These are phyloP conservation scores for Daldinia eschscholtzii DNA, from an alignment of 2,329 filamentous ascomycete species.

Conservation along the genomic window DNA sequence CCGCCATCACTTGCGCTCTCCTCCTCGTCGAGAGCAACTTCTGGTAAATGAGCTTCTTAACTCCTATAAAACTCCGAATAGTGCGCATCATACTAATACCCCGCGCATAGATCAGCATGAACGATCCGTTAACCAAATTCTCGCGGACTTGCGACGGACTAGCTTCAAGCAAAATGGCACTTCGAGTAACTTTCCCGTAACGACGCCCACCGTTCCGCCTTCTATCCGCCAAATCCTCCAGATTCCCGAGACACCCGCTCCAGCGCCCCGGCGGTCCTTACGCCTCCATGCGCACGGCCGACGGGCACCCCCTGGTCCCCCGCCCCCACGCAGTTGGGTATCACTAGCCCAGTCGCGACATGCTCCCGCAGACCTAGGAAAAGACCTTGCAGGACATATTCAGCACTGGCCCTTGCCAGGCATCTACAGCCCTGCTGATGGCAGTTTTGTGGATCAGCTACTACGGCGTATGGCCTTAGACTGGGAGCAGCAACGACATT, in stretches of 20 bases:
- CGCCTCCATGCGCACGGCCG: conserved; percentile 63
- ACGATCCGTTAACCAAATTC: conserved; percentile 70
- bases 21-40: conserved; percentile 50
- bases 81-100: conserved; percentile 14
- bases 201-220: conserved; percentile 68
- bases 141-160: conserved; percentile 67
- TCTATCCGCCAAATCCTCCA: conserved; percentile 70
- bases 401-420: conserved; percentile 58
- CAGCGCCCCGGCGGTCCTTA: conserved; percentile 60
- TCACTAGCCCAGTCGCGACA: conserved; percentile 52
- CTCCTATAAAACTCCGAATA: background rate
- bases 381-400: conserved; percentile 27
- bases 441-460: conserved; percentile 65
- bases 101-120: conserved; percentile 51
- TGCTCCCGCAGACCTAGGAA: conserved; percentile 45
- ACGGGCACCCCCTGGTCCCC: conserved; percentile 68
- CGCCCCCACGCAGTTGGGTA: conserved; percentile 71
- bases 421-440: conserved; percentile 57
- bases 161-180: conserved; percentile 51
- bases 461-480: conserved; percentile 64
- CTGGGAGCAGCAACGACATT: conserved; percentile 68
- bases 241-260: conserved; percentile 68
- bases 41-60: conserved; percentile 36
- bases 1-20: conserved; percentile 62
- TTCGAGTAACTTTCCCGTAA: conserved; percentile 51